These are phyloP conservation scores for Crithidia expoeki DNA, from an alignment of 208 protist genomes.

Conservation along the genomic window DNA sequence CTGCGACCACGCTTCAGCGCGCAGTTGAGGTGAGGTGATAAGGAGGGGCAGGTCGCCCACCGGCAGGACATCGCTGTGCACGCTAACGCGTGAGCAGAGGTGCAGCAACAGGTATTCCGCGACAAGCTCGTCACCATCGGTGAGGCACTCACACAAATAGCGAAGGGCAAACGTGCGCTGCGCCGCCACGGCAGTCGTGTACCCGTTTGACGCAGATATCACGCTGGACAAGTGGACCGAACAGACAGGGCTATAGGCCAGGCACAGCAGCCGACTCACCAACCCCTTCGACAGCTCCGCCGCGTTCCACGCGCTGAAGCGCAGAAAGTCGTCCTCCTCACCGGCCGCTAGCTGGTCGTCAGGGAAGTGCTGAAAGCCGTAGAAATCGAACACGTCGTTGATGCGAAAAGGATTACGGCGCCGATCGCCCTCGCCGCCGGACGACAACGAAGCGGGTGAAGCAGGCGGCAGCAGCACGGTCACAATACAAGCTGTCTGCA, in stretches of 20 bases:
- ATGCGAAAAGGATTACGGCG: slow-evolving; percentile 36
- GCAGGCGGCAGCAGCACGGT: slow-evolving; percentile 34
- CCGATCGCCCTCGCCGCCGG: not conserved
- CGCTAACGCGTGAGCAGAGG: slow-evolving; percentile 54
- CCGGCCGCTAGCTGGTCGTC: slow-evolving; percentile 29
- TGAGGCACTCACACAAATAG: slow-evolving; percentile 43
- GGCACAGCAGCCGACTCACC: slow-evolving; percentile 54
- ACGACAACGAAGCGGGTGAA: not conserved
- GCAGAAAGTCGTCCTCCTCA: slow-evolving; percentile 49
- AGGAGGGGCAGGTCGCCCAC: slow-evolving; percentile 84
- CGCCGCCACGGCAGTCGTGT: slow-evolving; percentile 1
- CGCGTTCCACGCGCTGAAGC: slow-evolving; percentile 63
- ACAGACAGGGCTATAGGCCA: slow-evolving; percentile 27
- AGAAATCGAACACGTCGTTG: slow-evolving; percentile 81
- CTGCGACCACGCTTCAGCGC: slow-evolving; percentile 44
- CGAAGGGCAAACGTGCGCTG: not conserved
- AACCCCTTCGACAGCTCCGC: slow-evolving; percentile 44
- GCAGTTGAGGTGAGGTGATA: slow-evolving; percentile 35
- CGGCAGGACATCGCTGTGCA: slow-evolving; percentile 54
- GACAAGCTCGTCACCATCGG: slow-evolving; percentile 56
- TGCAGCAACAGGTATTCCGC: slow-evolving; percentile 81
- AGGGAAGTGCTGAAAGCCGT: slow-evolving; percentile 60
- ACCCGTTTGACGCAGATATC: not conserved
- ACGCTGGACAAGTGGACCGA: slow-evolving; percentile 6
- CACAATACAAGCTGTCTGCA: slow-evolving; percentile 36